A percentile compares a stretch with the other conserved stretches of the same genome.
These are phyloP conservation scores for Fusarium guadeloupense DNA, from an alignment of 2,329 filamentous ascomycete species.

Conservation along the genomic window DNA sequence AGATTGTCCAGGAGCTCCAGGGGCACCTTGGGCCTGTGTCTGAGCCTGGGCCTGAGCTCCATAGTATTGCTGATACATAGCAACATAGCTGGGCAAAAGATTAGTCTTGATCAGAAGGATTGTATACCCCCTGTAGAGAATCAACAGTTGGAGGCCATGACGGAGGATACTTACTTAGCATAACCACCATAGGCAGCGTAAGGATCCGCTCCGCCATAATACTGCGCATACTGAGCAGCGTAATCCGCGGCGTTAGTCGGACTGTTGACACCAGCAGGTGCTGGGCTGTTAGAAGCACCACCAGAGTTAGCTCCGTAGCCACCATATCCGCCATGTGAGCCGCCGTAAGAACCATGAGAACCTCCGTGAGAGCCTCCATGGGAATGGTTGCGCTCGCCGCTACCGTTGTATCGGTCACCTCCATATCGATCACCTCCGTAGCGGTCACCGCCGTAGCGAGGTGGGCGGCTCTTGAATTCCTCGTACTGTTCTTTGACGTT, in stretches of 20 bases:
- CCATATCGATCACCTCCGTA: slow-evolving; percentile 57
- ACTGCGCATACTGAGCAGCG: slow-evolving; percentile 83
- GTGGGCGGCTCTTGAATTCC: slow-evolving; percentile 85
- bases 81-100: slow-evolving; percentile 60
- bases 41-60: slow-evolving; percentile 59
- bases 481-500: slow-evolving; percentile 93
- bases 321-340: slow-evolving; percentile 34
- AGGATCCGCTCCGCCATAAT: slow-evolving; percentile 79
- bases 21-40: slow-evolving; percentile 54
- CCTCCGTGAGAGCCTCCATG: slow-evolving; percentile 44
- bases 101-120: slow-evolving; percentile 33
- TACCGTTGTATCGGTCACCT: slow-evolving; percentile 47
- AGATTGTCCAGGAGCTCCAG: slow-evolving; percentile 55
- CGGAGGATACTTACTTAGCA: slow-evolving; percentile 65
- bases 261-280: slow-evolving; percentile 43
- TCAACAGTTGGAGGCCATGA: background rate
- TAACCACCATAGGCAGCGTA: slow-evolving; percentile 94
- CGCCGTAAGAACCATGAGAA: slow-evolving; percentile 43
- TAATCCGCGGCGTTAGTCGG: slow-evolving; percentile 65
- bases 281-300: slow-evolving; percentile 50
- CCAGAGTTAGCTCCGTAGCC: slow-evolving; percentile 45
- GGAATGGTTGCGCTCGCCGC: slow-evolving; percentile 51
- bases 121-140: background rate
- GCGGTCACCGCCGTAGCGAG: slow-evolving; percentile 60
- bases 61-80: slow-evolving; percentile 79